Base-by-base conservation (phyloP, 306 rosid species). In the Begonia masoniana region DNA sequence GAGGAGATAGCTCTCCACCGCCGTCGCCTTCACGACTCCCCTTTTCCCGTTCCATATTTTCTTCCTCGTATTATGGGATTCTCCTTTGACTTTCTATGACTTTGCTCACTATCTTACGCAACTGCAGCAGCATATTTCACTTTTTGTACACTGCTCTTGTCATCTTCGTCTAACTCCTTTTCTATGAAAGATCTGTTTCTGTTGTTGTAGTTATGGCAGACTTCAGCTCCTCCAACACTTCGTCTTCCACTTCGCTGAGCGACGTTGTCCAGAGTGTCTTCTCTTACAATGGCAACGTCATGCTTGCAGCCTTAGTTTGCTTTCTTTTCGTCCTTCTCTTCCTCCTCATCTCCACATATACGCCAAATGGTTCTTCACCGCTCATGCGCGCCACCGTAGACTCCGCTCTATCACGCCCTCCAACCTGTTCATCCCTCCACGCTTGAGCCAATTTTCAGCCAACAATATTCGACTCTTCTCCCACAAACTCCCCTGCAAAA, bases 11-110 rank as follows among this genome's bases (percentile, higher is more conserved):
- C 39, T 5, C 9, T 31, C 47, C 58, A 23, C 45, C 56, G 81
- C 95, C 96, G 96, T 92, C 74, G 88, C 93, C 95, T 83, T 86
- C 96, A 86, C 96, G 87, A 75, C 95, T 73, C 88, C 77, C 80
- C 71, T 80, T 59, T 42, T 68, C 51, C 63, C 50, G 10, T 61
- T 57, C 52, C 49, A 41, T 52, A 12, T 26, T n/a, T n/a, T 49
- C 46, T 15, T 73, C 79, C 94, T 80, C 41, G 81, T 52, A 62
- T 69, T 52, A 13, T 41, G 93, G 79, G 73, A 61, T 80, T 68
- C 62, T 70, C 57, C 50, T 82, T 68, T 48, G 31, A 41, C 12
- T 56, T 16, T 13, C 15, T 46, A 47, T 23, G 26, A 23, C 26
- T 43, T n/a, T 41, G 50, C 41, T n/a, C 15, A 52, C 26, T 50